phyloP scores from a whole-genome alignment of 2,329 filamentous ascomycete species.

The Penicillium expansum region DNA sequence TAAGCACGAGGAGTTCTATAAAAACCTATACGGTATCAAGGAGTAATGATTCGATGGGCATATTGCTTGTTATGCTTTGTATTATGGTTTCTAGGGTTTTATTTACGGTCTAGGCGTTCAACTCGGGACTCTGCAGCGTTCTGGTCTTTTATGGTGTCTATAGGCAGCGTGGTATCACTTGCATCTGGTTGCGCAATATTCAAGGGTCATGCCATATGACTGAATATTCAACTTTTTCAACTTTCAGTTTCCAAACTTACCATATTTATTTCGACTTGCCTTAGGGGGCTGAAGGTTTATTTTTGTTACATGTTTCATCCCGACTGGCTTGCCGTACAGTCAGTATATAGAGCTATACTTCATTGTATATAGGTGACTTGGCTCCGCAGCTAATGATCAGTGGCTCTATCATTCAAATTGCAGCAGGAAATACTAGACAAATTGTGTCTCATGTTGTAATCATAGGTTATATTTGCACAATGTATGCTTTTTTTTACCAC shows the following conservation, averaged over 20 bases:
- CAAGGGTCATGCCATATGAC: not conserved
- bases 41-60: not conserved
- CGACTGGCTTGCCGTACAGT: not conserved
- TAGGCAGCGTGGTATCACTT: not conserved
- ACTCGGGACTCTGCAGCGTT: not conserved
- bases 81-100: not conserved
- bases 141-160: not conserved
- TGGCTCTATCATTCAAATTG: not conserved
- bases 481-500: too few relatives aligned
- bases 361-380: not conserved
- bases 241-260: not conserved
- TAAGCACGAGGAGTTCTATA: slow-evolving; percentile 16
- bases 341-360: not conserved
- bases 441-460: too few relatives aligned
- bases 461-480: too few relatives aligned
- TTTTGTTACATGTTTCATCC: not conserved
- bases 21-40: not conserved
- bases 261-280: not conserved
- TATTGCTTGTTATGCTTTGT: not conserved
- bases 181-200: not conserved
- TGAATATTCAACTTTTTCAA: not conserved
- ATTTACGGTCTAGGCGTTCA: not conserved
- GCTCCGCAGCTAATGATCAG: not conserved
- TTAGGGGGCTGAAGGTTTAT: too few relatives aligned
- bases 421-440: too few relatives aligned